Conservation (phyloP, 208 protist genomes). For the Trypanosoma theileri region DNA sequence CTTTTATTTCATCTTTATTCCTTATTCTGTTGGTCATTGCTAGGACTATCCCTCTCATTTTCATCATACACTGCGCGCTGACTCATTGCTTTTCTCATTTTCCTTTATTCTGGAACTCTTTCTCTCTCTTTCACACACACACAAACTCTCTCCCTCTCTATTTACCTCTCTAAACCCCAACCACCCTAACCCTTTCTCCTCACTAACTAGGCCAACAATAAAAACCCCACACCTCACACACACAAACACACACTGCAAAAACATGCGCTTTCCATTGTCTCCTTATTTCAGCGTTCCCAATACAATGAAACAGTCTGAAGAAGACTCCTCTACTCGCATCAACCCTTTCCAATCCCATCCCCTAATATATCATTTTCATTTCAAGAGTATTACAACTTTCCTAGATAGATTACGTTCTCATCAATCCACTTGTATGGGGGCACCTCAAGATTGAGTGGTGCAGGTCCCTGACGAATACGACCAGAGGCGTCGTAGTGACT, state of each 20-base stretch:
- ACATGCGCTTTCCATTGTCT: neutral
- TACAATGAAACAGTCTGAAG: neutral
- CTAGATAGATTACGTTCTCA: slow-evolving; percentile 94
- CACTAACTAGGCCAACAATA: neutral
- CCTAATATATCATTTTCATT: neutral
- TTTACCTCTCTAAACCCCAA: neutral
- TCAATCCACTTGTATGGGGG: slow-evolving; percentile 96
- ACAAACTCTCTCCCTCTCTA: neutral
- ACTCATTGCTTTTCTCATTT: too few relatives aligned
- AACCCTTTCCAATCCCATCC: neutral
- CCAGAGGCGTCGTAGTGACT: slow-evolving; percentile 98
- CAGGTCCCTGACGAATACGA: slow-evolving; percentile 97
- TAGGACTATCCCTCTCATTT: neutral
- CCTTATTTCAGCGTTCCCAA: too few relatives aligned
- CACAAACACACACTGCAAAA: neutral
- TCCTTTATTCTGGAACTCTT: too few relatives aligned
- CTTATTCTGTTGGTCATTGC: neutral
- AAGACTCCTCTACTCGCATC: neutral
- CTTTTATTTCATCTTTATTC: neutral
- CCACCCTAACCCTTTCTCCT: neutral
- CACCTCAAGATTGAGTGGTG: slow-evolving; percentile 98
- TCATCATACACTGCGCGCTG: too few relatives aligned
- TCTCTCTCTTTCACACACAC: too few relatives aligned
- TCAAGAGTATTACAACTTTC: slow-evolving; percentile 67
- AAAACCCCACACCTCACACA: too few relatives aligned